Evolutionary conservation across 371 early-diverging fungal genomes (phyloP).

Genomic region (Fennellomyces sp.): DNA sequence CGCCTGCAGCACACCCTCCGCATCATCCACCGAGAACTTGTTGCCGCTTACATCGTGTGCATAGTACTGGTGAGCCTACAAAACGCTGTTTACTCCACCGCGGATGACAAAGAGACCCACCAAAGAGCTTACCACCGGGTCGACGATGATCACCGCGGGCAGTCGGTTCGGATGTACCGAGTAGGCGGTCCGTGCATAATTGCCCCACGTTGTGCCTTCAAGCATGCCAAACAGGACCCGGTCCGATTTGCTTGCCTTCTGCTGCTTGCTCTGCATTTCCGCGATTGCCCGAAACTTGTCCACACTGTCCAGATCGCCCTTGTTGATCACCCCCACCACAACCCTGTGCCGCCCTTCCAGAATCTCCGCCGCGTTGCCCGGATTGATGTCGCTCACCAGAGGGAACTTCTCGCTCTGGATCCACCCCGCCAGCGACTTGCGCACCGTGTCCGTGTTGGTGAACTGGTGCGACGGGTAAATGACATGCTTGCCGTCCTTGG

Average conservation of each 20-base stretch:
- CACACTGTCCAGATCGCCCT: constrained; percentile 14
- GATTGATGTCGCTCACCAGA: constrained; percentile 30
- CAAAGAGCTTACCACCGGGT: constrained; percentile 17
- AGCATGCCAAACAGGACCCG: constrained; percentile 28
- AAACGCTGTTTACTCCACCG: not conserved
- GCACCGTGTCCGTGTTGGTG: constrained; percentile 19
- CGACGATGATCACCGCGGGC: constrained; percentile 27
- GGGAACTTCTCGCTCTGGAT: constrained; percentile 45
- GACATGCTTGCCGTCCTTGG: constrained; percentile 33
- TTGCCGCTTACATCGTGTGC: constrained; percentile 12
- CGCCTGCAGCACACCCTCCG: constrained; percentile 11
- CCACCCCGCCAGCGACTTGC: constrained; percentile 29
- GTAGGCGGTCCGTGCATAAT: constrained; percentile 22
- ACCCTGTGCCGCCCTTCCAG: constrained; percentile 30
- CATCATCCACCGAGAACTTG: constrained; percentile 15
- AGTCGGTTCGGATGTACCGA: constrained; percentile 13
- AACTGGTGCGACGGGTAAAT: constrained; percentile 32
- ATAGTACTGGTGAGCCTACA: constrained; percentile 17
- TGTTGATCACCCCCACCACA: constrained; percentile 27
- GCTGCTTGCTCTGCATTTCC: constrained; percentile 7
- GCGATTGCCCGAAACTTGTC: constrained; percentile 25
- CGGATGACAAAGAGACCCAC: not conserved
- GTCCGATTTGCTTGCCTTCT: constrained; percentile 9
- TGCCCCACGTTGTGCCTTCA: constrained; percentile 20
- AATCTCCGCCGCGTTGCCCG: constrained; percentile 35